phyloP scores from a whole-genome alignment of 164 flowering plant genomes.

The Taxillus chinensis region DNA sequence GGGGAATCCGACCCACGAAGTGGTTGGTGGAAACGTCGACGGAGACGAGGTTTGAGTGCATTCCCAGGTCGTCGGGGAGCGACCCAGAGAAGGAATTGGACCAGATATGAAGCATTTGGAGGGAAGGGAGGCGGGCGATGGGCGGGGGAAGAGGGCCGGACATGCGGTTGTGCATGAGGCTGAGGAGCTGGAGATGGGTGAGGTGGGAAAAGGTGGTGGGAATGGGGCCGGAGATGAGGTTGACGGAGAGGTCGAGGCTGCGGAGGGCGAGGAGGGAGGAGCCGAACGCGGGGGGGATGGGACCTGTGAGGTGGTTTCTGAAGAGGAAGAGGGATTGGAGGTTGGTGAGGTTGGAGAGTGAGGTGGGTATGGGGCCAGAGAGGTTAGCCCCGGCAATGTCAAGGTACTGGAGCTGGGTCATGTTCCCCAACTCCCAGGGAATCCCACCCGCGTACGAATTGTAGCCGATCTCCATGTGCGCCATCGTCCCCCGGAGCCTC shows the following conservation, averaged over 20 bases:
- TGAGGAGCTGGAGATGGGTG: constrained; percentile 62
- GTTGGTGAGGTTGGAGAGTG: constrained; percentile 56
- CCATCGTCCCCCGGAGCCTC: constrained; percentile 39
- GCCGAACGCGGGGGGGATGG: constrained; percentile 45
- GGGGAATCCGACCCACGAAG: constrained; percentile 57
- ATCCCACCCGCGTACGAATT: constrained; percentile 59
- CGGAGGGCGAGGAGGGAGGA: constrained; percentile 33
- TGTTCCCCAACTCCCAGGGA: constrained; percentile 74
- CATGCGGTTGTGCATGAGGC: constrained; percentile 75
- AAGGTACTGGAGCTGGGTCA: constrained; percentile 72
- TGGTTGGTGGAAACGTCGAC: constrained; percentile 83
- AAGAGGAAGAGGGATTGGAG: constrained; percentile 75
- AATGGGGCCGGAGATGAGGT: constrained; percentile 59
- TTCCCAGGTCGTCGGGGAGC: constrained; percentile 65
- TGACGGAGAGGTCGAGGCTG: constrained; percentile 86
- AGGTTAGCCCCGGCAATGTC: constrained; percentile 85
- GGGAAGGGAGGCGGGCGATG: constrained; percentile 60
- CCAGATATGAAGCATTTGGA: constrained; percentile 82
- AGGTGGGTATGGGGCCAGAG: constrained; percentile 62
- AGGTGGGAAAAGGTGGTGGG: constrained; percentile 64
- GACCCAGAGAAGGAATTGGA: constrained; percentile 72
- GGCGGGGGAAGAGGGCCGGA: constrained; percentile 61
- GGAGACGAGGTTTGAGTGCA: constrained; percentile 55
- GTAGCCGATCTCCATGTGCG: constrained; percentile 93
- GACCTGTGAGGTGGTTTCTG: constrained; percentile 57